Evolutionary conservation across 192 early-diverging fungal species (phyloP), one percentile per base, ranked within the genome.

Genomic region (Globomyces pollinis-pini): DNA sequence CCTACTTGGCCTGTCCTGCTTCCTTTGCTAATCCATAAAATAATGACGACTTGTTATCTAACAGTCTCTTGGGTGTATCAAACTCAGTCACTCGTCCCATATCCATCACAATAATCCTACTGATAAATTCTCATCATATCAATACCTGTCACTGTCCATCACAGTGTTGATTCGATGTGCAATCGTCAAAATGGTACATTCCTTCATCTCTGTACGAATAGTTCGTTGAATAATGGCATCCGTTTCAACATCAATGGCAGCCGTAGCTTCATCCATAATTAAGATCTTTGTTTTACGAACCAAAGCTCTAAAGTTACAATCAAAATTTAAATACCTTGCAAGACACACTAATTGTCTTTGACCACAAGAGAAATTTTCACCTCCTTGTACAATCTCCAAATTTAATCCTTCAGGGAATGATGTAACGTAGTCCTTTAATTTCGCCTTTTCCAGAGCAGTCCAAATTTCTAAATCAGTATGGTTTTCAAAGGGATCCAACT

Each of bases 181-280:
- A 77, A 91, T 91, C 30, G 86, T 87, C 51, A 90, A 57, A 8
- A 90, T 82, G 2, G 88, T 91, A 67, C 83, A 89, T 38, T 86
- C 62, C n/a, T 61, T 57, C 57, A 91, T 89, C 59, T 89, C 81
- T 12, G 66, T 50, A 49, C 87, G 79, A 51, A 91, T 88, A 11
- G 85, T 85, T 31, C 78, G 64, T 64, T 91, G 89, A 51, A 91
- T 88, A 24, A 84, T 72, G 0, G 68, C 61, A 67, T 90, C 89
- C 5, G 77, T 78, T 54, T 75, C 79, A 26, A 83, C 69, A 63
- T 82, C 78, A 49, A 80, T 70, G 11, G 70, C 62, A 6, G 91
- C 90, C 0, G 89, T 91, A 1, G 90, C 91, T 60, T 96, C 91
- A 67, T 94, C 93, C 38, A 96, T 61, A 2, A 92, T 74, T 57